Evolutionary conservation across 2,329 filamentous ascomycete species (phyloP), one percentile per base, ranked within the genome.

Genomic region (Rugonectria rugulosa): DNA sequence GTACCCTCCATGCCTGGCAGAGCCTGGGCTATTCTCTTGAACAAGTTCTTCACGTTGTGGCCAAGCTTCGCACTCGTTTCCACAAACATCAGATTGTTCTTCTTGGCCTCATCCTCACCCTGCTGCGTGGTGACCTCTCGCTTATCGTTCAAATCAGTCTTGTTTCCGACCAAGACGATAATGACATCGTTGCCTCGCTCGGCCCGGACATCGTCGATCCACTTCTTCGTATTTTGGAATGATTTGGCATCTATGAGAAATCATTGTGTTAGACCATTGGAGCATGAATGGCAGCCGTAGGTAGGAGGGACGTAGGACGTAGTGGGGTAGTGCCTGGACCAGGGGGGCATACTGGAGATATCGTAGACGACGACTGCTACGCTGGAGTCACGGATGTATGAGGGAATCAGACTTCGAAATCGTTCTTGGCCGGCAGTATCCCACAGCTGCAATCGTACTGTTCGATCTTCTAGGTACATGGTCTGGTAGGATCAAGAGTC

Each of bases 361-460:
- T 99, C 95, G 79, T 99, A 99, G 58, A 99, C 95, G 27, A 99
- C 96, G 27, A 99, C 96, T 19, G 96, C 96, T 47, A 99, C 96
- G 72, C 90, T 96, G 19, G 92, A 97, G 80, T 99, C 96, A 69
- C 96, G 92, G 71, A 99, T 99, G 79, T 99, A 99, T 19, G 92
- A 97, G 51, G 96, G 96, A 66, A 99, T 99, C 70, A 99, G 78
- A 71, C 91, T 96, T 75, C 96, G 89, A 80, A 99, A 99, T 66
- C 95, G 87, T 78, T 99, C 95, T 76, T 99, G 95, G 60, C 95
- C 95, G 42, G 95, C 95, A 6, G 95, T 99, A 75, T 99, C 95
- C 95, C 95, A 99, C 60, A 99, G 85, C 75, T 99, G 95, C 75
- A 99, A 84, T 71, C 96, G 90, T 60, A 99, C 95, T 36, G 95